phyloP scores from a whole-genome alignment of 192 early-diverging fungal genomes.

The Backusella tuberculispora region DNA sequence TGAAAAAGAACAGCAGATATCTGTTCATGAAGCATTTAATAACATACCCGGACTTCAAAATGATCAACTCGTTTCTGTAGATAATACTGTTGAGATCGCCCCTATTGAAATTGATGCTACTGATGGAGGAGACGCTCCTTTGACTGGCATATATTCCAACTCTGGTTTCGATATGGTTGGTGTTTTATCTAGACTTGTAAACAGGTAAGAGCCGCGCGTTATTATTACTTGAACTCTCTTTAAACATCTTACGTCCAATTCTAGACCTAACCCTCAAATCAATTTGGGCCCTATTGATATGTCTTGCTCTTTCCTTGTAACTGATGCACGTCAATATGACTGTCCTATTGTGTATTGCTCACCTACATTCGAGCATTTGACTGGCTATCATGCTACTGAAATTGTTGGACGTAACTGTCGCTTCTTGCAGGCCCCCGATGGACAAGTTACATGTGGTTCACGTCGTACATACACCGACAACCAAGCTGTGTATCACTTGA shows the following conservation, averaged over 20 bases:
- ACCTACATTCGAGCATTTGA: constrained; percentile 61
- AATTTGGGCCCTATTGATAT: constrained; percentile 63
- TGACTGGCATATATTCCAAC: constrained; percentile 50
- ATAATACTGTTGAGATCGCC: not conserved
- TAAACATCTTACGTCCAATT: not conserved
- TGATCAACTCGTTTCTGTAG: not conserved
- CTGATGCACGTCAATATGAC: constrained; percentile 50
- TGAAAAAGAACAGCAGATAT: constrained; percentile 1
- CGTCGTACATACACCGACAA: constrained; percentile 57
- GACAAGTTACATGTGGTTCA: constrained; percentile 50
- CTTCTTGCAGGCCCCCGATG: constrained; percentile 49
- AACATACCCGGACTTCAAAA: constrained; percentile 9
- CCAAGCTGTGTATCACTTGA: constrained; percentile 51
- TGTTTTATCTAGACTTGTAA: constrained; percentile 36
- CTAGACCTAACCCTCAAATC: constrained; percentile 60
- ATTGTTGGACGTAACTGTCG: constrained; percentile 51
- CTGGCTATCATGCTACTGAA: constrained; percentile 46
- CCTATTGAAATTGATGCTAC: constrained; percentile 5
- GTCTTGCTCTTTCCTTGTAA: constrained; percentile 54
- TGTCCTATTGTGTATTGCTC: constrained; percentile 63
- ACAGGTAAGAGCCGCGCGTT: constrained; percentile 21
- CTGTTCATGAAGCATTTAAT: not conserved
- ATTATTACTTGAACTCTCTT: not conserved
- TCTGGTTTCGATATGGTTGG: constrained; percentile 56
- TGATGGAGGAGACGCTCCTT: constrained; percentile 6